Conservation (phyloP, 139 green algal genomes). For the Raphidocelis subcapitata region DNA sequence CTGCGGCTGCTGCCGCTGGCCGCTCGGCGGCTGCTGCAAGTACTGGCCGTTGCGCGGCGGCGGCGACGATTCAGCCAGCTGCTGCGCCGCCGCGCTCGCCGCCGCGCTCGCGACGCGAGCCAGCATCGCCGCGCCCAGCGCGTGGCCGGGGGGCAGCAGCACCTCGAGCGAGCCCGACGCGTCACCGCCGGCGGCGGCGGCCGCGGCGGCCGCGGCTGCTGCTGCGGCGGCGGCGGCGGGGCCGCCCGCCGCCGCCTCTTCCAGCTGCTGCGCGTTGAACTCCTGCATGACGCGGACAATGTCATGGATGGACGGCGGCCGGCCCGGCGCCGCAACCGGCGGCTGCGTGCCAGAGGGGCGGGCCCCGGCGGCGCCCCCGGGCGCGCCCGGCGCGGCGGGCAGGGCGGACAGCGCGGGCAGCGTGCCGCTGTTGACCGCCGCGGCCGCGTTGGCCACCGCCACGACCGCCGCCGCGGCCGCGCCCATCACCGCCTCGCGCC, state of each 20-base stretch:
- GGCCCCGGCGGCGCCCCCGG: neutral
- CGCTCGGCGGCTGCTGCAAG: neutral
- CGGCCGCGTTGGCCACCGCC: slow-evolving; percentile 18
- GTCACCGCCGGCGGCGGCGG: neutral
- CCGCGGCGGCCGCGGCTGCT: neutral
- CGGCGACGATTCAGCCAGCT: slow-evolving; percentile 20
- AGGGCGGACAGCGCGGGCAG: no score
- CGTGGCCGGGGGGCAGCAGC: slow-evolving; percentile 2
- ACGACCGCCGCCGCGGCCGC: slow-evolving; percentile 21
- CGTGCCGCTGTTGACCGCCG: slow-evolving; percentile 13
- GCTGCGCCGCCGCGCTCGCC: slow-evolving; percentile 13
- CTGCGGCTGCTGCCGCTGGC: slow-evolving; percentile 8
- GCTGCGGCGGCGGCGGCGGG: neutral
- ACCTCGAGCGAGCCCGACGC: slow-evolving; percentile 6
- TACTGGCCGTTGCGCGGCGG: slow-evolving; percentile 16
- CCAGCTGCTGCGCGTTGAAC: slow-evolving; percentile 30
- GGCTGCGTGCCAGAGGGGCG: neutral
- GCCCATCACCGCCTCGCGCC: slow-evolving; percentile 19
- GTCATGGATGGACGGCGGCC: slow-evolving; percentile 26
- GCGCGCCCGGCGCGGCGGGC: neutral
- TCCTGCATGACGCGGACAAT: slow-evolving; percentile 23
- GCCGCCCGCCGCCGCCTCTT: slow-evolving; percentile 1
- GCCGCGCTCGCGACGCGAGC: slow-evolving; percentile 22
- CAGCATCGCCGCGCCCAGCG: slow-evolving; percentile 10
- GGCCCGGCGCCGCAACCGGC: neutral